These are phyloP conservation scores for Rhytidiadelphus loreus DNA, from an alignment of 225 moss, liverwort and hornwort species.

Conservation along the genomic window DNA sequence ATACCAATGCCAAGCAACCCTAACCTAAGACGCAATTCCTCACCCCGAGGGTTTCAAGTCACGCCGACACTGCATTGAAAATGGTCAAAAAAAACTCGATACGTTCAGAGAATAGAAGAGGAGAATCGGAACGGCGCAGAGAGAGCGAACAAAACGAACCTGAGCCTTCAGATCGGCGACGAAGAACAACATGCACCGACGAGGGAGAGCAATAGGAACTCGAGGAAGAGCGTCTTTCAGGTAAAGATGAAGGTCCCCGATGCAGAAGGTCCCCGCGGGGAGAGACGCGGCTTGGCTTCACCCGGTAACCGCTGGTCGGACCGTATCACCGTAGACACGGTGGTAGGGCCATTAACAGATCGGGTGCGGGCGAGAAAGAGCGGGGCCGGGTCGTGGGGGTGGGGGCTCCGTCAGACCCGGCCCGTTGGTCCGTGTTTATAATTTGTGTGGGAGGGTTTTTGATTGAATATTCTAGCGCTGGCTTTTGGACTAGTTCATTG, in stretches of 20 bases:
- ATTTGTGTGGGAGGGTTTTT: neutral
- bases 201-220: neutral
- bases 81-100: neutral
- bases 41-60: neutral
- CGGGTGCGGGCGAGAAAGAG: neutral
- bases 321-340: neutral
- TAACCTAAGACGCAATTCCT: neutral
- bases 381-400: neutral
- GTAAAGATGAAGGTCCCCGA: neutral
- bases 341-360: neutral
- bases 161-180: neutral
- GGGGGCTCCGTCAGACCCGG: neutral
- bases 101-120: neutral
- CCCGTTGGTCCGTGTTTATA: neutral
- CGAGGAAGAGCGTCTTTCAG: neutral
- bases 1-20: too few relatives aligned
- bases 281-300: neutral
- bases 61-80: neutral
- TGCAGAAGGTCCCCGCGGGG: neutral
- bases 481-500: neutral
- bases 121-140: neutral
- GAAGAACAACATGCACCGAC: neutral
- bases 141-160: neutral
- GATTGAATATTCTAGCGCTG: neutral
- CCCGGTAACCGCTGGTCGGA: neutral